A percentile compares a stretch with the other conserved stretches of the same genome.
These are phyloP conservation scores for Plasmodium gonderi DNA, from an alignment of 169 alveolate species.

Conservation along the genomic window DNA sequence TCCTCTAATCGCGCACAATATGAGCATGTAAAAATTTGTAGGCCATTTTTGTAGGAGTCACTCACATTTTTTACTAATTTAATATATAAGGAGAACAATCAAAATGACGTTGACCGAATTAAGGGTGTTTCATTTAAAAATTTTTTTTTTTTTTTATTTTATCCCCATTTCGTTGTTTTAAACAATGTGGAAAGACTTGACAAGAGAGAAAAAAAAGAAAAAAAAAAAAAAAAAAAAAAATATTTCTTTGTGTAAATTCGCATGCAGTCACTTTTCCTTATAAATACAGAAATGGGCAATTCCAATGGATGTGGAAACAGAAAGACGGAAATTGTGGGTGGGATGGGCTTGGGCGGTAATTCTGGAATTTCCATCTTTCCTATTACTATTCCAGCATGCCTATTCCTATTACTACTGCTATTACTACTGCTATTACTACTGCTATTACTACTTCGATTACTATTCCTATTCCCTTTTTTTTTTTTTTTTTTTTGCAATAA, in stretches of 20 bases:
- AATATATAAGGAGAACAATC: no score
- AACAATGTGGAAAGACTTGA: background rate
- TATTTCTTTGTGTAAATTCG: no score
- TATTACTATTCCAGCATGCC: background rate
- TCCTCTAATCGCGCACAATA: no score
- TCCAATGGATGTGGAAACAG: background rate
- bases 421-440: background rate
- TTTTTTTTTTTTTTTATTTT: background rate
- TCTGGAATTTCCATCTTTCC: background rate
- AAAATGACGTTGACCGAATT: background rate
- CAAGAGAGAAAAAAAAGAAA: background rate
- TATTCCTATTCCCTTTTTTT: no score
- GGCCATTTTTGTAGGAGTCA: background rate
- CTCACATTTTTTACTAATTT: no score
- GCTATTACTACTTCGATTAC: no score
- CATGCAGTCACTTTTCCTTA: background rate
- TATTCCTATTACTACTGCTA: background rate
- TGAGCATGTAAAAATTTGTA: background rate
- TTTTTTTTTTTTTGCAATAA: no score
- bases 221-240: no score
- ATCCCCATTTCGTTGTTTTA: background rate
- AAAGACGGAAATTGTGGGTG: background rate
- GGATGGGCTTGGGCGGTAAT: no score
- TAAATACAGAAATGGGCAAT: background rate
- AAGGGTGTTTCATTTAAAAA: background rate